Evolutionary conservation across 2,329 filamentous ascomycete genomes (phyloP), one percentile per base, ranked within the genome.

Genomic region (Escovopsis weberi): DNA sequence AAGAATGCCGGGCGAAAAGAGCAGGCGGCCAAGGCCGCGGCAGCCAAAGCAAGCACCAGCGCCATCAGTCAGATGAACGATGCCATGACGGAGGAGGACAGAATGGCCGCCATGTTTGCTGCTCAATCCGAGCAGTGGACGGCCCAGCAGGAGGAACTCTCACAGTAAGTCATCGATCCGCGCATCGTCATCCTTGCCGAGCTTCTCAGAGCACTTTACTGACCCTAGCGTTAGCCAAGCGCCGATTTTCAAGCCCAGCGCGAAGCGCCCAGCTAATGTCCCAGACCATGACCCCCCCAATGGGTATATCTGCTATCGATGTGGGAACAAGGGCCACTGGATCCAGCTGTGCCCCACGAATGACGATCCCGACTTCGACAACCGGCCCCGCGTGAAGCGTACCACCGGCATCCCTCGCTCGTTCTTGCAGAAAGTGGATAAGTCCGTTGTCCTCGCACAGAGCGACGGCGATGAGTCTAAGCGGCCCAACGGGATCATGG

Each of bases 281-380:
- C 91, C 91, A 4, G 88, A 94, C 53, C 88, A 94, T 56, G 86
- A 91, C 38, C 88, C 91, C 2, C 91, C 91, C 1, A 82, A 84
- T 42, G 88, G 88, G 42, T 98, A 98, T 61, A 82, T 95, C 47
- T 98, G 91, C 65, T 94, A 95, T 59, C 82, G 91, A 40, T 98
- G 91, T 63, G 84, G 87, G 47, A 83, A 95, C 61, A 95, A 95
- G 66, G 91, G 88, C n/a, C 91, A 98, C 61, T 98, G 89, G 89
- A 98, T 98, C 48, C 89, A 96, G 65, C 77, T 85, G 41, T 98
- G 91, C 57, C 91, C 91, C 6, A 98, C 89, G n/a, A 98, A 98
- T 60, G 86, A 94, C 59, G 88, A 98, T 51, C 89, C 91, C 3
- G 88, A 87, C 47, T 96, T 88, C 61, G 91, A 98, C 64, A 88